Evolutionary conservation across 176 grass and related monocot species (phyloP).

Genomic region (Triticum urartu): DNA sequence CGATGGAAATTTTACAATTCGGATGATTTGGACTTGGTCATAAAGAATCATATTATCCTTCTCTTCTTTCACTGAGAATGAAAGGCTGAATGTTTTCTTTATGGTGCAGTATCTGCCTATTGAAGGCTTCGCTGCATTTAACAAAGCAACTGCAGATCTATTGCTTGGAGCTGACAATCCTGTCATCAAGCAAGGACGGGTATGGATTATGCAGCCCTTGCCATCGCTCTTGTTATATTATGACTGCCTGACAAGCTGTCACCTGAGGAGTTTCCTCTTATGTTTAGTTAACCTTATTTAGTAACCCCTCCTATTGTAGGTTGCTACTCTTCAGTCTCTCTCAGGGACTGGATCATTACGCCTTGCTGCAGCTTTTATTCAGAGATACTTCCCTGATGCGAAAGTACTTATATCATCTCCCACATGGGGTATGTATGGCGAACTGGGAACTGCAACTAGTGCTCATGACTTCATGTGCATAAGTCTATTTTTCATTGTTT

Average conservation of each 20-base stretch:
- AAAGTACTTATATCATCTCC: constrained; percentile 97
- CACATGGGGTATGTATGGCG: constrained; percentile 66
- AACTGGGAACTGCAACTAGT: constrained; percentile 17
- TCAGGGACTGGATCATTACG: constrained; percentile 90
- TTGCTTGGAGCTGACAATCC: constrained; percentile 80
- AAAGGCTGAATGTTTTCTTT: constrained; percentile 21
- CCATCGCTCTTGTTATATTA: background rate
- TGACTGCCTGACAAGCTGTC: background rate
- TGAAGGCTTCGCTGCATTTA: constrained; percentile 92
- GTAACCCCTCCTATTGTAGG: constrained; percentile 39
- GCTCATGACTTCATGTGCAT: constrained; percentile 6
- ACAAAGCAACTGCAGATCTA: constrained; percentile 90
- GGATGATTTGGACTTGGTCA: background rate
- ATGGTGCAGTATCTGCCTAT: constrained; percentile 91
- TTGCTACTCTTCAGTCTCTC: constrained; percentile 91
- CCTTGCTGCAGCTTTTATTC: constrained; percentile 92
- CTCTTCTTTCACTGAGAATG: background rate
- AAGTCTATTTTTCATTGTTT: constrained; percentile 2
- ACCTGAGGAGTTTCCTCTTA: constrained; percentile 14
- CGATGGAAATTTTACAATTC: background rate
- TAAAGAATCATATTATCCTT: background rate
- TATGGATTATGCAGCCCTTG: constrained; percentile 27
- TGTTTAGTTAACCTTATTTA: constrained; percentile 21
- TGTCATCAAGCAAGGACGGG: constrained; percentile 67
- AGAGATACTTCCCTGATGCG: constrained; percentile 89